Evolutionary conservation across 2,329 filamentous ascomycete species (phyloP), one percentile per base, ranked within the genome.

Genomic region (Podosphaera xanthii): DNA sequence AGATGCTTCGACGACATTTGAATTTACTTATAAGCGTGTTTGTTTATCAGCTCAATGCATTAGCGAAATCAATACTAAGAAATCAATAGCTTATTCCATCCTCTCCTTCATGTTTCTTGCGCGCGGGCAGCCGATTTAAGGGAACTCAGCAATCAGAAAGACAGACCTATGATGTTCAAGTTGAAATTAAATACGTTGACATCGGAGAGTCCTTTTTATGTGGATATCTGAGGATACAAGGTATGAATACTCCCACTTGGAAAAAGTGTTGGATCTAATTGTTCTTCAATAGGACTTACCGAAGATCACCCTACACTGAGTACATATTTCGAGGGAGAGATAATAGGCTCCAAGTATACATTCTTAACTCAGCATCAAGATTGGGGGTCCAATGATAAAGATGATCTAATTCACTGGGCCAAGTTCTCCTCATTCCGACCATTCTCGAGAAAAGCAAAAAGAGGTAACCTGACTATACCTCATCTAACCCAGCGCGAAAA

Each of bases 251-350:
- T 4, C 9, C 14, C 22, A 22, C 22, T 30, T 4, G 22, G 30
- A 36, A 56, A 60, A 22, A 0, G 22, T 9, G 62, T 53, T 42
- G 31, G 36, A 35, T 54, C 63, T 62, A 60, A 63, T 49, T 40
- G 53, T 33, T 63, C 53, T 46, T 58, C 10, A 38, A 46, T 33
- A 96, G 90, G 90, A 58, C 76, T 98, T 14, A 97, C 92, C 0
- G 86, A 94, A 69, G 90, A 96, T 71, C 91, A 97, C 70, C 91
- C 91, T 10, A 96, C 90, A n/a, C 76, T 98, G 57, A 97, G 91
- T 7, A 98, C 92, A 0, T 98, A 94, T 70, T 98, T 98, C 67
- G 91, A 97, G 72, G 90, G 91, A 70, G 92, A 98, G 72, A 94
- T 98, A 59, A 96, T 98, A 64, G 92, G 92, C 56, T 84, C 83